These are phyloP conservation scores for Xylaria sp. DNA, from an alignment of 2,329 filamentous ascomycete species.

Conservation along the genomic window DNA sequence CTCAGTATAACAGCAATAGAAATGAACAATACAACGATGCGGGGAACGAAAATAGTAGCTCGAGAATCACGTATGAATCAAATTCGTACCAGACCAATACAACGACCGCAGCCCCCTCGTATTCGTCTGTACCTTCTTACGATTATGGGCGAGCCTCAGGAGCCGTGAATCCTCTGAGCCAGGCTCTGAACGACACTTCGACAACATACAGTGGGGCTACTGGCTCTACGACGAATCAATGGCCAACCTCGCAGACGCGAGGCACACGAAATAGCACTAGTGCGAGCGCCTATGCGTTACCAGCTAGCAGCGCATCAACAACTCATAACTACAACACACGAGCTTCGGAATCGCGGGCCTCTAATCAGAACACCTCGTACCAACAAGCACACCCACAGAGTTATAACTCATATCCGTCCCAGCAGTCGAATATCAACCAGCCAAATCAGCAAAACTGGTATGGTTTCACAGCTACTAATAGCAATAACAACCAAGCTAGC, in stretches of 20 bases:
- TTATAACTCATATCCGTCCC: conserved; percentile 47
- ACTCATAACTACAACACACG: conserved; percentile 46
- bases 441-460: conserved; percentile 52
- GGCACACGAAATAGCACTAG: conserved; percentile 35
- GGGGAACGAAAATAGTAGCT: conserved; percentile 41
- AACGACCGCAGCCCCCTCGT: conserved; percentile 42
- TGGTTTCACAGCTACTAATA: conserved; percentile 46
- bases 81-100: conserved; percentile 44
- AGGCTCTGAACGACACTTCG: conserved; percentile 42
- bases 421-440: conserved; percentile 42
- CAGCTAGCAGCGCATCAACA: conserved; percentile 35
- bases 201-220: conserved; percentile 39
- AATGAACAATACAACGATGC: conserved; percentile 41
- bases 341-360: conserved; percentile 42
- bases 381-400: conserved; percentile 47
- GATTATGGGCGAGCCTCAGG: conserved; percentile 45
- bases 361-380: conserved; percentile 44
- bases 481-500: conserved; percentile 37
- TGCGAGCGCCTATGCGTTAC: conserved; percentile 41
- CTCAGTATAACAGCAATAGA: conserved; percentile 48
- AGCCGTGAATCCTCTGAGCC: conserved; percentile 44
- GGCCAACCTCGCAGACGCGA: conserved; percentile 45
- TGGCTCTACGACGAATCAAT: conserved; percentile 41
- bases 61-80: conserved; percentile 46
- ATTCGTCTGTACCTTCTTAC: conserved; percentile 45